A percentile compares a stretch with the other conserved stretches of the same genome.
Conservation (phyloP, 2,329 filamentous ascomycete genomes). For the Leptographium flavum region DNA sequence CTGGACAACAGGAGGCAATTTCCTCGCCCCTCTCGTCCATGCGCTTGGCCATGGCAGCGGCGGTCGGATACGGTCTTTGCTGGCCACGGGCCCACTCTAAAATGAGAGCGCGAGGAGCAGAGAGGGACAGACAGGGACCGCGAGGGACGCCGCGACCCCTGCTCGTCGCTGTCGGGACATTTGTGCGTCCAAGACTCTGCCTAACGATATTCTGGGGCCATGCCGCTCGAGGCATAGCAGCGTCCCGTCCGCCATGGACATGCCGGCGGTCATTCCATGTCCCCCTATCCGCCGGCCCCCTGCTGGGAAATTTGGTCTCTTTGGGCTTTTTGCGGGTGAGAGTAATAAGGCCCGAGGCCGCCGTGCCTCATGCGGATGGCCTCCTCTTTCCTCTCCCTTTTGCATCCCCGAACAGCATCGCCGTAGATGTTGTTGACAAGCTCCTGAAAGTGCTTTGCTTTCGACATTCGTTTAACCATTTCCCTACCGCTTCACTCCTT, state of each 20-base stretch:
- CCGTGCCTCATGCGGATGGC: neutral
- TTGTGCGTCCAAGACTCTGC: neutral
- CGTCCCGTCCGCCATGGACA: neutral
- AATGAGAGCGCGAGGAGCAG: too few species aligned
- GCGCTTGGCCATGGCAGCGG: too few species aligned
- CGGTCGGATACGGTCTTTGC: too few species aligned
- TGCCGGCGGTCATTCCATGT: neutral
- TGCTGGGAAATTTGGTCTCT: neutral
- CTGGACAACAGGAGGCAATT: too few species aligned
- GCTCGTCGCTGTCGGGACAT: neutral
- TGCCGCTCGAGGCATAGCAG: neutral
- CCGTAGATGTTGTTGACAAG: conserved; percentile 36
- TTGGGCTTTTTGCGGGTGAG: too few species aligned
- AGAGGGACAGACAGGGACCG: too few species aligned
- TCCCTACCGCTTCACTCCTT: conserved; percentile 72
- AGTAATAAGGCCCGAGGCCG: neutral
- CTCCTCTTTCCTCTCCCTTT: conserved; percentile 15
- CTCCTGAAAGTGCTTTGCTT: conserved; percentile 30
- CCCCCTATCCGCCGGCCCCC: neutral
- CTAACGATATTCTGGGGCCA: neutral
- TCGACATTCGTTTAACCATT: conserved; percentile 30
- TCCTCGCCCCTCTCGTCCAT: too few species aligned
- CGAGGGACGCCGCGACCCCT: too few species aligned
- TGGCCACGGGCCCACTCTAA: too few species aligned
- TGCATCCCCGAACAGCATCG: conserved; percentile 25